Evolutionary conservation across 164 flowering plant species (phyloP).

Genomic region (Chloranthus sessilifolius): DNA sequence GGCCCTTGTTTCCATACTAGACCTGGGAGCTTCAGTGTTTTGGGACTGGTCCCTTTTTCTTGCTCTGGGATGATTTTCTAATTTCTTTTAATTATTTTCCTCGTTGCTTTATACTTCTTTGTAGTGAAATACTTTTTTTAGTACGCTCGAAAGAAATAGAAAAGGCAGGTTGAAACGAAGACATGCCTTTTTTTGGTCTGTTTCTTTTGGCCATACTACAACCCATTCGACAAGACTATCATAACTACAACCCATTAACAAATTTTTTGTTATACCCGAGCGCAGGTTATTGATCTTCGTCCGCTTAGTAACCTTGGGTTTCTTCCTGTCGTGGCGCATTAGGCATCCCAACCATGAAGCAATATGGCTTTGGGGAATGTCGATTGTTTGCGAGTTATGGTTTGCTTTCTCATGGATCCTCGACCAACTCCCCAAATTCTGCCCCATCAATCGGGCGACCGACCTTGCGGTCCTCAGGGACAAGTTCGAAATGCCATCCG

Average conservation of each 20-base stretch:
- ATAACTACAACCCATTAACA: background rate
- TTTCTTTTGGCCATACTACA: background rate
- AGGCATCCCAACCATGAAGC: conserved; percentile 60
- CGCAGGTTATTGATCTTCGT: conserved; percentile 41
- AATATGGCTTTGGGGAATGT: conserved; percentile 71
- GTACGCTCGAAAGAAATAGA: background rate
- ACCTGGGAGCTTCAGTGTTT: too few species aligned
- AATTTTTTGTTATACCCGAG: background rate
- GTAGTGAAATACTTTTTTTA: background rate
- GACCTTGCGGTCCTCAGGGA: conserved; percentile 54
- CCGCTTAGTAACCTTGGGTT: conserved; percentile 40
- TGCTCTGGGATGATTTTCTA: too few species aligned
- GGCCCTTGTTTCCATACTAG: too few species aligned
- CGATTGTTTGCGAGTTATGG: conserved; percentile 70
- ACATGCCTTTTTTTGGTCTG: background rate
- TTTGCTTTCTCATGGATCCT: conserved; percentile 83
- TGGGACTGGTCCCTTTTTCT: too few species aligned
- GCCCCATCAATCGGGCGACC: conserved; percentile 52
- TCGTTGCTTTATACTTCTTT: too few species aligned
- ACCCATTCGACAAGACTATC: background rate
- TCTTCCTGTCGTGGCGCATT: conserved; percentile 68
- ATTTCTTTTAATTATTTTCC: too few species aligned
- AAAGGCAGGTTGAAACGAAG: background rate
- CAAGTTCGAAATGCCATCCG: conserved; percentile 67
- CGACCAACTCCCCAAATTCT: conserved; percentile 67